A percentile compares a stretch with the other conserved stretches of the same genome.
Conservation (phyloP, 768 basidiomycete species). For the Naganishia vishniacii region DNA sequence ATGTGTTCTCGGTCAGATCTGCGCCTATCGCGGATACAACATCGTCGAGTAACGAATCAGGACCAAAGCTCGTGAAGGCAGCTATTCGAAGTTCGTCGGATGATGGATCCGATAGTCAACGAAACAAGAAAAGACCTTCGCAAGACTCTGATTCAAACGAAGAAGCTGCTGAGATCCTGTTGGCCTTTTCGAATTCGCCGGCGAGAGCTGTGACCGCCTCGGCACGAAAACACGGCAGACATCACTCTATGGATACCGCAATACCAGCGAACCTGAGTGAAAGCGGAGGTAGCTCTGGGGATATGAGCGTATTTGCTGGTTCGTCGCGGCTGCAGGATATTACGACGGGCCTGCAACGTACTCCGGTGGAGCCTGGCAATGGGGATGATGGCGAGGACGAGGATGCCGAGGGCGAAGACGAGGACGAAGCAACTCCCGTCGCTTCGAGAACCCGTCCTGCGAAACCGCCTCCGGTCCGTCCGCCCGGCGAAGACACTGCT, state of each 20-base stretch:
- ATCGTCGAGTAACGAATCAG: not conserved
- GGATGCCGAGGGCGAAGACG: not conserved
- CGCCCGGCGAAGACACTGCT: not conserved
- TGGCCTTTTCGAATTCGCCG: constrained; percentile 27
- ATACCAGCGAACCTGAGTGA: not conserved
- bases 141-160: constrained; percentile 25
- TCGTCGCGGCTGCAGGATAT: constrained; percentile 14
- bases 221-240: not conserved
- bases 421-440: constrained; percentile 6
- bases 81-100: constrained; percentile 8
- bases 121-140: not conserved
- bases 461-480: constrained; percentile 9
- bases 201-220: constrained; percentile 17
- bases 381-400: not conserved
- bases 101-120: not conserved
- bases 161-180: constrained; percentile 28
- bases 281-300: not conserved
- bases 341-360: constrained; percentile 12
- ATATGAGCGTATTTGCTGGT: not conserved
- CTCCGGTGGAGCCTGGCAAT: too few species aligned
- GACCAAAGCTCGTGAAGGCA: not conserved
- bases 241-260: constrained; percentile 14
- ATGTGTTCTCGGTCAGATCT: constrained; percentile 12
- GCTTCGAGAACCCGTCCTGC: not conserved
- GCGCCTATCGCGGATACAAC: not conserved